A percentile compares a stretch with the other conserved stretches of the same genome.
Evolutionary conservation across 352 stramenopile genomes (phyloP).

Genomic region (Globisporangium cylindrosporum): DNA sequence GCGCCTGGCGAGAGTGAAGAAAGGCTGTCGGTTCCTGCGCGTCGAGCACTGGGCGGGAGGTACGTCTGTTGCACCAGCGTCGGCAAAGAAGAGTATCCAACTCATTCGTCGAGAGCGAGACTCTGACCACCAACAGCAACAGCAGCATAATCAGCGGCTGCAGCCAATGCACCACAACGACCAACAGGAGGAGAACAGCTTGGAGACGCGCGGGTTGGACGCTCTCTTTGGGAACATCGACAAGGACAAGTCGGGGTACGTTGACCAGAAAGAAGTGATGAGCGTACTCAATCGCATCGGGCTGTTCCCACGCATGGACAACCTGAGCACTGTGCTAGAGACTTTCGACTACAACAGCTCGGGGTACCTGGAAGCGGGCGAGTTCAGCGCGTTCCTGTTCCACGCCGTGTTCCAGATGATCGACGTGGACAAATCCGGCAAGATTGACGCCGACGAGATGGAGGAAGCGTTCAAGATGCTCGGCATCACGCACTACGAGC

Average conservation of each 20-base stretch:
- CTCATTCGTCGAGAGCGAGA: conserved; percentile 50
- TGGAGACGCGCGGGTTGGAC: conserved; percentile 58
- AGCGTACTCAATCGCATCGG: conserved; percentile 62
- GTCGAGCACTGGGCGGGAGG: conserved; percentile 47
- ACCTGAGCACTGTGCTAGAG: conserved; percentile 41
- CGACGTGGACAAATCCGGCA: conserved; percentile 67
- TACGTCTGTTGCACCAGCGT: not conserved
- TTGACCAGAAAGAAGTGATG: conserved; percentile 62
- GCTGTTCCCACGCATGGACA: conserved; percentile 52
- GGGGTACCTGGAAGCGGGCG: conserved; percentile 43
- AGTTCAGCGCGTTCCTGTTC: conserved; percentile 74
- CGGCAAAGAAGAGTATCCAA: conserved; percentile 35
- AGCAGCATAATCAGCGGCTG: not conserved
- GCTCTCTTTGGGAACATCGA: conserved; percentile 65
- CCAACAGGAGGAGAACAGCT: conserved; percentile 35
- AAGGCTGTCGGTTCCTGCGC: conserved; percentile 67
- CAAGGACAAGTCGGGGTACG: conserved; percentile 50
- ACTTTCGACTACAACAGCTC: conserved; percentile 53
- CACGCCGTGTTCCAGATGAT: conserved; percentile 73
- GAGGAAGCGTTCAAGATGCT: conserved; percentile 74
- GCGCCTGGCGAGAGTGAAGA: conserved; percentile 64
- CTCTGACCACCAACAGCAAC: not conserved
- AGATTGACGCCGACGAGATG: conserved; percentile 75
- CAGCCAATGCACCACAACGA: conserved; percentile 3
- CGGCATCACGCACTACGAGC: conserved; percentile 52